Percentiles rank a stretch among this genome's conserved stretches.
phyloP scores from a whole-genome alignment of 176 grass and related monocot genomes.

The Zea luxurians region DNA sequence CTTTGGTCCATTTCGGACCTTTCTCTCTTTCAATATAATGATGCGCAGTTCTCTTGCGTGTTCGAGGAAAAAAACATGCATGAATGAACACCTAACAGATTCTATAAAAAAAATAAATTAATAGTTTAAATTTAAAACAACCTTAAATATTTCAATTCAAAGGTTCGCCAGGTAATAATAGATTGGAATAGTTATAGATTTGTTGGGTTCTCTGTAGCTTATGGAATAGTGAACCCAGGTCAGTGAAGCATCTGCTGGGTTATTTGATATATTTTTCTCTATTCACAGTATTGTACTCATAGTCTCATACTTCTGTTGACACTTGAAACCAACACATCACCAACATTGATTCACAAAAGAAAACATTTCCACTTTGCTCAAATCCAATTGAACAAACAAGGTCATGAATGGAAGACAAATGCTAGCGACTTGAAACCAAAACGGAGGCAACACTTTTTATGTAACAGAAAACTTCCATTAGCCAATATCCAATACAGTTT shows the following conservation, averaged over 20 bases:
- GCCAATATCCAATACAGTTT: neutral
- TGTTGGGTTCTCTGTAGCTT: neutral
- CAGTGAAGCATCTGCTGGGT: neutral
- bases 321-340: neutral
- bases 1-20: too few species aligned
- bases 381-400: neutral
- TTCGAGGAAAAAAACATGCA: too few species aligned
- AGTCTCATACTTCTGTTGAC: neutral
- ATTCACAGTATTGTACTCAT: neutral
- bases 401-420: neutral
- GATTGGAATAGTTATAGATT: neutral
- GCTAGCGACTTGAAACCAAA: neutral
- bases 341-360: neutral
- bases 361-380: neutral
- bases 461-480: neutral
- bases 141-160: neutral
- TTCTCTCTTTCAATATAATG: too few species aligned
- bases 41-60: too few species aligned
- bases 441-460: neutral
- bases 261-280: neutral
- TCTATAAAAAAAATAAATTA: neutral
- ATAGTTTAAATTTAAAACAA: neutral
- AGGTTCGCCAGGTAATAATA: neutral
- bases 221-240: neutral
- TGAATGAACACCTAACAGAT: neutral